Percentiles rank a stretch among this genome's conserved stretches.
These are phyloP conservation scores for Bigelowiella natans DNA, from an alignment of 78 protist species.

Conservation along the genomic window DNA sequence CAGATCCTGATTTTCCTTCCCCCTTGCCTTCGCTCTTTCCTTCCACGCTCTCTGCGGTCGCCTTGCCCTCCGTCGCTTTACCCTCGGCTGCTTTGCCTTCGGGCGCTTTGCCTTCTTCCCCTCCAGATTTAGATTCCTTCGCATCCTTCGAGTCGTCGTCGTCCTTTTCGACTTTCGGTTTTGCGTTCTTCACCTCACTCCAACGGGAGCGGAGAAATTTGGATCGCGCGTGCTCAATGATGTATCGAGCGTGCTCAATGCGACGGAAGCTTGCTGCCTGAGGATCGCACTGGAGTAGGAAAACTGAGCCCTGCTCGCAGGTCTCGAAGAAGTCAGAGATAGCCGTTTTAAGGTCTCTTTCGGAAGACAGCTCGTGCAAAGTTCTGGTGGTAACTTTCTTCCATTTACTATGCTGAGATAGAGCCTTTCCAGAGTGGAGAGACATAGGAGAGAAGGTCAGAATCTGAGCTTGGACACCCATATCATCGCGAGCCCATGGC, in stretches of 20 bases:
- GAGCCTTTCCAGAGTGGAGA: neutral
- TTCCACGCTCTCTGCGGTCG: neutral
- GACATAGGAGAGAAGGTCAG: slow-evolving; percentile 1
- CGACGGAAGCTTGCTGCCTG: neutral
- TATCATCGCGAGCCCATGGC: neutral
- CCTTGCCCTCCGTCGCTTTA: neutral
- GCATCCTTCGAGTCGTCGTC: neutral
- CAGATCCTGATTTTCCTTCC: neutral
- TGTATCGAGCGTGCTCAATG: neutral
- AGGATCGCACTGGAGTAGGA: slow-evolving; percentile 3
- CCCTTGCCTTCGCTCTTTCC: neutral
- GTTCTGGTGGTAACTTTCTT: neutral
- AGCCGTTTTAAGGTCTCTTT: neutral
- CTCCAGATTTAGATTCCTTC: neutral
- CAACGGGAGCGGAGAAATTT: neutral
- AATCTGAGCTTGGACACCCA: neutral
- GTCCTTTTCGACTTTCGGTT: neutral
- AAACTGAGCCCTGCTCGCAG: neutral
- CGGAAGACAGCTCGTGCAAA: neutral
- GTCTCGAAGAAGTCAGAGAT: neutral
- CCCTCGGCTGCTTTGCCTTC: neutral
- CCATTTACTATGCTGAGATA: neutral
- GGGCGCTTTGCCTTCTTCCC: neutral
- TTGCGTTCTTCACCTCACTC: neutral
- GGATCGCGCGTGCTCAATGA: neutral